Conservation (phyloP, 768 basidiomycete genomes). For the Lactarius hengduanensis region DNA sequence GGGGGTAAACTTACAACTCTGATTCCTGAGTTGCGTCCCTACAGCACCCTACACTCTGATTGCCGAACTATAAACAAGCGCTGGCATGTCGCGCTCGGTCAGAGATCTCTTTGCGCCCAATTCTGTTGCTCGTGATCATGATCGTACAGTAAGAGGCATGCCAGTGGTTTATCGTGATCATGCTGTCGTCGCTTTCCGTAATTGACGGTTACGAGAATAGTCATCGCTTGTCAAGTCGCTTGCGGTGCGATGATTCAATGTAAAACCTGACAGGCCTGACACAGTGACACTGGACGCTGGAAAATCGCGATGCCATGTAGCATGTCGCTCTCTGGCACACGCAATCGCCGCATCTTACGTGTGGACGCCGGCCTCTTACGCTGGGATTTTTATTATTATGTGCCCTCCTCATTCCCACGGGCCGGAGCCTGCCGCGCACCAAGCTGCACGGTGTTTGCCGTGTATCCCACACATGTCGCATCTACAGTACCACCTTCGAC, state of each 20-base stretch:
- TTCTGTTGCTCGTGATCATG: too few relatives aligned
- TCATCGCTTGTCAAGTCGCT: not conserved
- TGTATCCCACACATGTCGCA: not conserved
- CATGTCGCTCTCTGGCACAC: not conserved
- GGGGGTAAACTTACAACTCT: not conserved
- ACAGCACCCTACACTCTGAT: not conserved
- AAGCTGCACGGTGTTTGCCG: not conserved
- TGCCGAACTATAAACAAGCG: not conserved
- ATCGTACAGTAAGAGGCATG: not conserved
- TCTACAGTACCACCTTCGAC: too few relatives aligned
- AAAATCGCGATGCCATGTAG: not conserved
- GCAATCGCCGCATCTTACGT: slow-evolving; percentile 3
- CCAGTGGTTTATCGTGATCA: not conserved
- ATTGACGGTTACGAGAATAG: too few relatives aligned
- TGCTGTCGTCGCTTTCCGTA: too few relatives aligned
- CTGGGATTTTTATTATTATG: not conserved
- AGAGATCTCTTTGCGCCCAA: not conserved
- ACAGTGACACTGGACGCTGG: not conserved
- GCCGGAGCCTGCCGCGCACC: not conserved
- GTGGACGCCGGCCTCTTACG: not conserved
- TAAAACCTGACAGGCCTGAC: not conserved
- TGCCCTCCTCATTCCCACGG: not conserved
- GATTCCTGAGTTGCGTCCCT: not conserved
- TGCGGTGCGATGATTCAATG: not conserved
- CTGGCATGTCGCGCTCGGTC: not conserved